Percentiles rank a stretch among this genome's conserved stretches.
These are phyloP conservation scores for Arthrinium phaeospermum DNA, from an alignment of 2,329 filamentous ascomycete species.

Conservation along the genomic window DNA sequence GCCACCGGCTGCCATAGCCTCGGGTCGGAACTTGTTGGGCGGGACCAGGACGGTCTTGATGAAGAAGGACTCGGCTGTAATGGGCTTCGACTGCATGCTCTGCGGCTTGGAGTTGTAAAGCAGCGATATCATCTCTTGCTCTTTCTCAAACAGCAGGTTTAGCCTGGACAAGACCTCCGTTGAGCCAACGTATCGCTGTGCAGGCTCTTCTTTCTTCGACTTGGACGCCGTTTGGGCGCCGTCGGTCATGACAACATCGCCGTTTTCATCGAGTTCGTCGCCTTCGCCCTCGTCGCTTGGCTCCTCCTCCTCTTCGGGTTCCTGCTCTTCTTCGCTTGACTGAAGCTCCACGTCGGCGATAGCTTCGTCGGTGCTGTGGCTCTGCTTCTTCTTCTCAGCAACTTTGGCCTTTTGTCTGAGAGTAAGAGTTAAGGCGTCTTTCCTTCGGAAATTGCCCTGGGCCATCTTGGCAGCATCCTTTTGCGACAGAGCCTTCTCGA, in stretches of 20 bases:
- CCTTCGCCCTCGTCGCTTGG: conserved; percentile 51
- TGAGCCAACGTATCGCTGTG: conserved; percentile 79
- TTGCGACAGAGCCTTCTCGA: conserved; percentile 76
- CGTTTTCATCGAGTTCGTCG: conserved; percentile 57
- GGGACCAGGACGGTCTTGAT: conserved; percentile 85
- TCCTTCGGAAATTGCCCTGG: conserved; percentile 67
- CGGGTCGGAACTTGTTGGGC: conserved; percentile 89
- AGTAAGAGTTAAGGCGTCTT: conserved; percentile 70
- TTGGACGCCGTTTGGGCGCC: conserved; percentile 37
- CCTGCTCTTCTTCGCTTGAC: conserved; percentile 48
- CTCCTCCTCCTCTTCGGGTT: conserved; percentile 49
- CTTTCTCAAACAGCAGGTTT: conserved; percentile 81
- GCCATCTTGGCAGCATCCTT: conserved; percentile 83
- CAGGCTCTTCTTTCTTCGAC: conserved; percentile 42
- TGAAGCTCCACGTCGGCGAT: conserved; percentile 69
- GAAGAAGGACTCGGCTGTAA: conserved; percentile 94
- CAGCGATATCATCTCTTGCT: conserved; percentile 82
- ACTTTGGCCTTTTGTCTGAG: conserved; percentile 39
- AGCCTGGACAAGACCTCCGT: conserved; percentile 84
- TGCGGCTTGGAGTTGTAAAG: conserved; percentile 79
- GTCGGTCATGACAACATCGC: conserved; percentile 65
- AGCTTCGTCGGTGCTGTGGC: conserved; percentile 67
- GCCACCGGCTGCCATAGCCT: conserved; percentile 66
- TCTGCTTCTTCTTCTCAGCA: conserved; percentile 45
- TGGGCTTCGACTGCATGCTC: conserved; percentile 63